Evolutionary conservation across 1,284 basidiomycete genomes (phyloP).

Genomic region (Microbotryum intermedium): DNA sequence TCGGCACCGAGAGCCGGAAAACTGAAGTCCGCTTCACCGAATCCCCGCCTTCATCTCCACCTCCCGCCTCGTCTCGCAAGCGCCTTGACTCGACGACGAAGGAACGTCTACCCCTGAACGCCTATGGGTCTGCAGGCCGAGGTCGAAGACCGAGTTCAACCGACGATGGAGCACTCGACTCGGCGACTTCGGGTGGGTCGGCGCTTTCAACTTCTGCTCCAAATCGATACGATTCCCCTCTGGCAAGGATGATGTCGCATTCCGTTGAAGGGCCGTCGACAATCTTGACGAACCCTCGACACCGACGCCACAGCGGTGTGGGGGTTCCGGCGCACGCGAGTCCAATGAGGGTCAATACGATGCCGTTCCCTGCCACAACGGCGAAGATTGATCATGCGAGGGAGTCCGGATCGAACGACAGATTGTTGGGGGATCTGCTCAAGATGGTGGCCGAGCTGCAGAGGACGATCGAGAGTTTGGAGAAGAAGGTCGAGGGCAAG

Average conservation of each 20-base stretch:
- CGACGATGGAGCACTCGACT: neutral
- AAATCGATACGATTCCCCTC: slow-evolving; percentile 12
- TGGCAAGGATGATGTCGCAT: slow-evolving; percentile 15
- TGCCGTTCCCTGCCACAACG: neutral
- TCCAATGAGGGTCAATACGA: slow-evolving; percentile 15
- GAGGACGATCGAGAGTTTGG: slow-evolving; percentile 15
- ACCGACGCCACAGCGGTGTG: neutral
- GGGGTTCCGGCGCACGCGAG: neutral
- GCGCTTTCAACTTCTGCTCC: slow-evolving; percentile 16
- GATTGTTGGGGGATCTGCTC: slow-evolving; percentile 3
- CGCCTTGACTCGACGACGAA: neutral
- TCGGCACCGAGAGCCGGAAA: neutral
- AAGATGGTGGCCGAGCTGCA: slow-evolving; percentile 10
- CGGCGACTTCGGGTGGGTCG: neutral
- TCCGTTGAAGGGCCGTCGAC: neutral
- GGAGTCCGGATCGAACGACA: neutral
- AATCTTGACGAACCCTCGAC: neutral
- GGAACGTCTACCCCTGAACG: slow-evolving; percentile 19
- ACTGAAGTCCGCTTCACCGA: neutral
- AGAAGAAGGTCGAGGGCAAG: slow-evolving; percentile 13
- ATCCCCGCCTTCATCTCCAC: slow-evolving; percentile 1
- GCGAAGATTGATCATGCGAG: slow-evolving; percentile 2
- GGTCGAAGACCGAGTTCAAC: neutral
- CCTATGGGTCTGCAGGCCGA: neutral
- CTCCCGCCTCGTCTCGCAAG: neutral